These are phyloP conservation scores for Saccharomycopsis hybrid DNA, from an alignment of 1,139 yeast genomes.

Conservation along the genomic window DNA sequence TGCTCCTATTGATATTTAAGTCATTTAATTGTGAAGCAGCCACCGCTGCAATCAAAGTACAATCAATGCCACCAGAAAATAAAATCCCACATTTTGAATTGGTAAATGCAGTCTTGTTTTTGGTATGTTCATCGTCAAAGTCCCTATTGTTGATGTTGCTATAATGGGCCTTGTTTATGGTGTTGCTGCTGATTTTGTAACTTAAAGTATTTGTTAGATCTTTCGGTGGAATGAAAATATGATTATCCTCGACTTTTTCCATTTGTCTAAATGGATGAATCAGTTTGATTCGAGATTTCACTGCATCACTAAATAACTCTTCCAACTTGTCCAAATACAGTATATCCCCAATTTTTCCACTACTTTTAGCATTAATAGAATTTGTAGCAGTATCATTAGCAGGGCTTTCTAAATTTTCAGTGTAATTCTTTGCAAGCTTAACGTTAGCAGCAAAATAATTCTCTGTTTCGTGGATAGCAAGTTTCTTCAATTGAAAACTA, in stretches of 20 bases:
- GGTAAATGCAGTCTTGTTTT: too few species aligned
- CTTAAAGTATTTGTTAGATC: too few species aligned
- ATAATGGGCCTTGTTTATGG: too few species aligned
- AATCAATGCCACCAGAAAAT: constrained; percentile 93
- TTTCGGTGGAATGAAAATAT: background rate
- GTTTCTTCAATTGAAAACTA: background rate
- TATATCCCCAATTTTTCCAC: too few species aligned
- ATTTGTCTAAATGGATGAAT: constrained; percentile 44
- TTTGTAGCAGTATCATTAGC: too few species aligned
- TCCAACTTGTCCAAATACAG: constrained; percentile 27
- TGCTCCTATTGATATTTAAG: too few species aligned
- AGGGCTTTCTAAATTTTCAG: too few species aligned
- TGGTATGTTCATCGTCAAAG: too few species aligned
- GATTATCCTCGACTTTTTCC: background rate
- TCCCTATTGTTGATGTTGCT: too few species aligned
- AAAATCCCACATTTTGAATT: constrained; percentile 49
- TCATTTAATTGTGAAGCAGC: too few species aligned
- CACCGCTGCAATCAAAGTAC: constrained; percentile 64
- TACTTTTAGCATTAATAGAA: too few species aligned
- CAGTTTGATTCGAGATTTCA: constrained; percentile 45
- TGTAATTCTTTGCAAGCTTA: constrained; percentile 20
- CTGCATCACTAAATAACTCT: constrained; percentile 34
- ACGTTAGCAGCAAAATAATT: constrained; percentile 21
- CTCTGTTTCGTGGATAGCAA: constrained; percentile 15
- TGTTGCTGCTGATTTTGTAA: too few species aligned